Evolutionary conservation across 768 basidiomycete species (phyloP).

Genomic region (Russula sp.): DNA sequence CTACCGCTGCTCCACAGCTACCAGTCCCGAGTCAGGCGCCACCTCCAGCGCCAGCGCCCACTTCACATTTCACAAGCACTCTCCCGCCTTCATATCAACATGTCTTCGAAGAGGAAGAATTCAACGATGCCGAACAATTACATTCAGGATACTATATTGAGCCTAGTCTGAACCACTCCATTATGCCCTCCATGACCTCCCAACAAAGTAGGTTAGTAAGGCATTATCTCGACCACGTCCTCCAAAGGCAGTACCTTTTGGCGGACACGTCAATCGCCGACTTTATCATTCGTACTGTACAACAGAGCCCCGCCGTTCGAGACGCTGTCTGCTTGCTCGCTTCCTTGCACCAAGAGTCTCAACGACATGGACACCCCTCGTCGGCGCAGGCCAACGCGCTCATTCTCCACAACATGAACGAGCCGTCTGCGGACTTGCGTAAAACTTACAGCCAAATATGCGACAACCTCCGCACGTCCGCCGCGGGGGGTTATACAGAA

Average conservation of each 20-base stretch:
- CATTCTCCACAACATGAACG: background rate
- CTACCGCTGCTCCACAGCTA: background rate
- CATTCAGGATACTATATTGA: constrained; percentile 20
- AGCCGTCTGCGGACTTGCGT: constrained; percentile 12
- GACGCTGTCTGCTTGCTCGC: constrained; percentile 59
- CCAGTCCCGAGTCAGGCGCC: constrained; percentile 1
- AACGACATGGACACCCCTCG: constrained; percentile 16
- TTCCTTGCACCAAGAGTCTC: constrained; percentile 41
- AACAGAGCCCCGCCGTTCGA: constrained; percentile 38
- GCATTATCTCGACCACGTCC: constrained; percentile 55
- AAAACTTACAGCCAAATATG: constrained; percentile 24
- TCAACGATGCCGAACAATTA: constrained; percentile 15
- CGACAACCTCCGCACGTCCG: constrained; percentile 16
- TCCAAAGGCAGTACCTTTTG: constrained; percentile 63
- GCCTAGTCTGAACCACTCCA: constrained; percentile 16
- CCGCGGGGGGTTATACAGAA: constrained; percentile 31
- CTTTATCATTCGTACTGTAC: constrained; percentile 46
- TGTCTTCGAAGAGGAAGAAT: constrained; percentile 19
- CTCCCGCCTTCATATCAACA: constrained; percentile 19
- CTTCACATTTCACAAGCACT: constrained; percentile 10
- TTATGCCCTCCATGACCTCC: constrained; percentile 22
- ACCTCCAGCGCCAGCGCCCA: background rate
- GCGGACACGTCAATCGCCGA: constrained; percentile 41
- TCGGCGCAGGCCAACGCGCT: background rate
- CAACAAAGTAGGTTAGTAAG: constrained; percentile 27